These are phyloP conservation scores for Blastobotrys illinoisensis DNA, from an alignment of 1,139 yeast species.

Conservation along the genomic window DNA sequence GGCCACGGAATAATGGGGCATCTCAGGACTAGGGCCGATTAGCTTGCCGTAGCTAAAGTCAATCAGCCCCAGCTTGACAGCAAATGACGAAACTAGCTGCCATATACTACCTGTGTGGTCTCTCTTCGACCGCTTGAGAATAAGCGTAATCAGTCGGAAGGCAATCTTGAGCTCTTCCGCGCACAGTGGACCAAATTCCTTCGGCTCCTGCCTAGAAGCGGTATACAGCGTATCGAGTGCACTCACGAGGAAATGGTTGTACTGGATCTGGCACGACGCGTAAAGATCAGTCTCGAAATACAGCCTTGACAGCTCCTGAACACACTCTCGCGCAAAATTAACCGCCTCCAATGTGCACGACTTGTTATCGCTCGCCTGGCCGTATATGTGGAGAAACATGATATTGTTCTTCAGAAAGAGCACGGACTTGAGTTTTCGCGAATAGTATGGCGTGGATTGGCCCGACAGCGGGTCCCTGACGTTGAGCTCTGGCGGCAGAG, in stretches of 20 bases:
- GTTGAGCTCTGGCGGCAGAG: conserved; percentile 22
- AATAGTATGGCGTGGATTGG: conserved; percentile 14
- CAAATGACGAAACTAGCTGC: conserved; percentile 19
- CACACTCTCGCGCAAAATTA: conserved; percentile 22
- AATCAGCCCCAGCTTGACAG: conserved; percentile 18
- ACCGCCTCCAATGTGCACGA: conserved; percentile 23
- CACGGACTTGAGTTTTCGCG: conserved; percentile 22
- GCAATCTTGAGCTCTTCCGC: conserved; percentile 18
- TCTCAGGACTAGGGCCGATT: neutral
- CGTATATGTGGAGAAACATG: conserved; percentile 21
- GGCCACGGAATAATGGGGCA: neutral
- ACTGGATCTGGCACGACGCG: conserved; percentile 23
- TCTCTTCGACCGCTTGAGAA: conserved; percentile 12
- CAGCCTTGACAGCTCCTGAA: conserved; percentile 23
- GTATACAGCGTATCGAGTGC: conserved; percentile 25
- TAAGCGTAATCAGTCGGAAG: conserved; percentile 14
- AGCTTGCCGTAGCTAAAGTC: neutral
- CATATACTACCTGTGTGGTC: conserved; percentile 19
- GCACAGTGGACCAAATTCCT: conserved; percentile 12
- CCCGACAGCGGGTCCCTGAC: conserved; percentile 2
- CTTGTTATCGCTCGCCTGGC: conserved; percentile 6
- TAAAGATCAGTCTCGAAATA: conserved; percentile 22
- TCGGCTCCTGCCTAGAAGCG: conserved; percentile 19
- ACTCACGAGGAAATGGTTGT: conserved; percentile 25
- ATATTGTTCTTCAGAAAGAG: conserved; percentile 20